Evolutionary conservation across 2,329 filamentous ascomycete genomes (phyloP).

Genomic region (Saccharata proteae): DNA sequence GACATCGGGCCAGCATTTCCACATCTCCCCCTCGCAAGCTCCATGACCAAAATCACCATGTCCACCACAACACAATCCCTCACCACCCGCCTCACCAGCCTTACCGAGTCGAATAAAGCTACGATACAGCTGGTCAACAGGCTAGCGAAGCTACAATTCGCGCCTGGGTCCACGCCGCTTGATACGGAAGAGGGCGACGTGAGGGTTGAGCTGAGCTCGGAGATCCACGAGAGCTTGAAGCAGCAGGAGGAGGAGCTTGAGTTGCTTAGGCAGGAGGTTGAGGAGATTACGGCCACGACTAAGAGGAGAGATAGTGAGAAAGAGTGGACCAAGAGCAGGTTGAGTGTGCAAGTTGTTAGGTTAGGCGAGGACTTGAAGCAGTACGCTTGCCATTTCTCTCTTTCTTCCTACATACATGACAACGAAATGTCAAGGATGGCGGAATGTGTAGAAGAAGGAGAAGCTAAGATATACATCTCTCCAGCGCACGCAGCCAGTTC

Average conservation of each 20-base stretch:
- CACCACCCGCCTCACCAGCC: slow-evolving; percentile 36
- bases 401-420: slow-evolving; percentile 7
- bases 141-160: slow-evolving; percentile 48
- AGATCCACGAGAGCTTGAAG: slow-evolving; percentile 68
- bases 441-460: no score
- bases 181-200: slow-evolving; percentile 51
- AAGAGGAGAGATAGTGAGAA: slow-evolving; percentile 38
- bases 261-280: slow-evolving; percentile 63
- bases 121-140: slow-evolving; percentile 44
- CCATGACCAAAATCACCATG: no score
- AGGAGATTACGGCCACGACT: slow-evolving; percentile 46
- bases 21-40: no score
- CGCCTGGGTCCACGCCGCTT: slow-evolving; percentile 47
- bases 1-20: slow-evolving; percentile 8
- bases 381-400: slow-evolving; percentile 33
- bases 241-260: slow-evolving; percentile 77
- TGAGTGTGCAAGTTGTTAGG: slow-evolving; percentile 55
- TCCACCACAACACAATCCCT: slow-evolving; percentile 28
- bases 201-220: slow-evolving; percentile 60
- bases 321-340: slow-evolving; percentile 50
- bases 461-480: slow-evolving; percentile 6
- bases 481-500: slow-evolving; percentile 53
- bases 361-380: slow-evolving; percentile 58
- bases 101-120: slow-evolving; percentile 42
- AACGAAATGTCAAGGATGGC: no score